These are phyloP conservation scores for Cutaneotrichosporon daszewskae DNA, from an alignment of 1,284 basidiomycete species.

Conservation along the genomic window DNA sequence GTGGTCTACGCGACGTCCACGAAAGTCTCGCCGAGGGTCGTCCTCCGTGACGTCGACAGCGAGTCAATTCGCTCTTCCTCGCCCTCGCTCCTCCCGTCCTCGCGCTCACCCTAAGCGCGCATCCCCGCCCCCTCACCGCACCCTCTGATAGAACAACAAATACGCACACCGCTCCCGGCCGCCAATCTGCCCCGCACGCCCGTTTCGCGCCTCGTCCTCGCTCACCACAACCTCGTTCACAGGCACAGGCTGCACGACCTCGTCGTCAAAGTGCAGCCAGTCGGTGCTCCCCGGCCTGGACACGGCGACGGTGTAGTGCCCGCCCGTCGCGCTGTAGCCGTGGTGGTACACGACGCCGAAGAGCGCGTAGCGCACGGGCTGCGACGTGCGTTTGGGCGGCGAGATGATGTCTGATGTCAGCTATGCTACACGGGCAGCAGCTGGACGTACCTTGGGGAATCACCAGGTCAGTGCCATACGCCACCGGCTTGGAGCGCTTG, in stretches of 20 bases:
- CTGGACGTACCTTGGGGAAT: slow-evolving; percentile 59
- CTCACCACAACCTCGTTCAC: slow-evolving; percentile 69
- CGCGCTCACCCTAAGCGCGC: too few relatives aligned
- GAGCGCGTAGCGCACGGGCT: slow-evolving; percentile 65
- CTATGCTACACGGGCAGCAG: background rate
- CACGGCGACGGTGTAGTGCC: slow-evolving; percentile 93
- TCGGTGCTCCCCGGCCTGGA: slow-evolving; percentile 60
- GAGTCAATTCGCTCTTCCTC: too few relatives aligned
- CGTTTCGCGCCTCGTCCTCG: slow-evolving; percentile 47
- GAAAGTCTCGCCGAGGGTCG: too few relatives aligned
- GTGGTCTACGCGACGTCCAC: too few relatives aligned
- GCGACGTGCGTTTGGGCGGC: slow-evolving; percentile 52
- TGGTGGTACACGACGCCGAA: slow-evolving; percentile 95
- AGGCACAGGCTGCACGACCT: slow-evolving; percentile 72
- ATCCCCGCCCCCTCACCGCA: slow-evolving; percentile 13
- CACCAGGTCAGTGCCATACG: slow-evolving; percentile 71
- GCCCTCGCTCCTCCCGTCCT: too few relatives aligned
- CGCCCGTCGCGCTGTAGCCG: slow-evolving; percentile 80
- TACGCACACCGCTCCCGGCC: slow-evolving; percentile 60
- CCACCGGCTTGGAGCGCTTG: slow-evolving; percentile 78
- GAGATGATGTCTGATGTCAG: slow-evolving; percentile 61
- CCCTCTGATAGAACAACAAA: slow-evolving; percentile 70
- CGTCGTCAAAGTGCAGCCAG: slow-evolving; percentile 94
- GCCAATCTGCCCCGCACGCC: slow-evolving; percentile 53
- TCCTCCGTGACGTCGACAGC: too few relatives aligned